A percentile compares a stretch with the other conserved stretches of the same genome.
Evolutionary conservation across 306 rosid genomes (phyloP).

Genomic region (Malus asiatica): DNA sequence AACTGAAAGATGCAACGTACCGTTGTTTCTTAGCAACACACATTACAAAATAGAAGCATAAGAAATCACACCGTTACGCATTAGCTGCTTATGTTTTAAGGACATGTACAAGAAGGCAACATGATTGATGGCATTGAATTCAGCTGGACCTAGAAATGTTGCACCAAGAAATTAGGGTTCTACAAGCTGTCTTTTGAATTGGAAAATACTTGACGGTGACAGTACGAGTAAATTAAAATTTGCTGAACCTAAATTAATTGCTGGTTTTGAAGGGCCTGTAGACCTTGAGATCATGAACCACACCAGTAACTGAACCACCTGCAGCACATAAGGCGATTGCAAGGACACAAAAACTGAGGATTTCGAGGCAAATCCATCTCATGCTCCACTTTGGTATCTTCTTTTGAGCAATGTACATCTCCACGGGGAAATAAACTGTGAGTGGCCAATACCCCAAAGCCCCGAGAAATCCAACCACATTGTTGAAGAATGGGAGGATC

Average conservation of each 20-base stretch:
- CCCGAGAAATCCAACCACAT: slow-evolving; percentile 59
- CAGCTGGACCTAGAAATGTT: too few relatives aligned
- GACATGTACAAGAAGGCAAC: too few relatives aligned
- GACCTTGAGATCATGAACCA: slow-evolving; percentile 28
- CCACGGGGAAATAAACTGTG: slow-evolving; percentile 55
- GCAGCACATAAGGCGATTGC: slow-evolving; percentile 43
- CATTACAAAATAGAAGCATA: too few relatives aligned
- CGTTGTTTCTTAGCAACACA: too few relatives aligned
- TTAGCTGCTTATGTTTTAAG: too few relatives aligned
- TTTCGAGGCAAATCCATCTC: slow-evolving; percentile 52
- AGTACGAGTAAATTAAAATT: too few relatives aligned
- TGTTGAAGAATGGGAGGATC: slow-evolving; percentile 69
- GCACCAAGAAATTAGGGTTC: too few relatives aligned
- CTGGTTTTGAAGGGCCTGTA: slow-evolving; percentile 44
- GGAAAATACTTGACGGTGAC: too few relatives aligned
- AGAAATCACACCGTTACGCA: too few relatives aligned
- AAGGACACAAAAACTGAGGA: slow-evolving; percentile 43
- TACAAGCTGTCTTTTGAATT: too few relatives aligned
- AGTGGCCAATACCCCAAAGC: slow-evolving; percentile 74
- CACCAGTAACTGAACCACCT: slow-evolving; percentile 53
- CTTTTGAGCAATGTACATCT: slow-evolving; percentile 57
- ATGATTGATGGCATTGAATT: too few relatives aligned
- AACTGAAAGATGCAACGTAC: too few relatives aligned
- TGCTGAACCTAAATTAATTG: slow-evolving; percentile 2
- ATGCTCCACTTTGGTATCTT: slow-evolving; percentile 58